A percentile compares a stretch with the other conserved stretches of the same genome.
These are phyloP conservation scores for Beauveria varroae DNA, from an alignment of 2,329 filamentous ascomycete genomes.

Conservation along the genomic window DNA sequence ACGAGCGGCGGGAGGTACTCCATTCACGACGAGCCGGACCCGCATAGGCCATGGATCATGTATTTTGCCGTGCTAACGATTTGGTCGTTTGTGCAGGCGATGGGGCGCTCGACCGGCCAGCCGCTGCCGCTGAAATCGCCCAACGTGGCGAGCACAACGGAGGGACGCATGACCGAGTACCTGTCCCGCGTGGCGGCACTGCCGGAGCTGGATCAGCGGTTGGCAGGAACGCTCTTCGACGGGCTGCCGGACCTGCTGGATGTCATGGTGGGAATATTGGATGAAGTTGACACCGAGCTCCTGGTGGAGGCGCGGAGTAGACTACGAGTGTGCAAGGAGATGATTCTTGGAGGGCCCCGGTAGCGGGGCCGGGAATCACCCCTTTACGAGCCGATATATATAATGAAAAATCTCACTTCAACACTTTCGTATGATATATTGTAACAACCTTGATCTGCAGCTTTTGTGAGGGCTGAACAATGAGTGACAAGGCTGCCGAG, in stretches of 20 bases:
- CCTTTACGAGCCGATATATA: no score
- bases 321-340: conserved; percentile 52
- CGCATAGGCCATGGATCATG: conserved; percentile 84
- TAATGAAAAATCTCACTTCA: no score
- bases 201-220: conserved; percentile 61
- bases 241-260: conserved; percentile 40
- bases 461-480: no score
- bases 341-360: conserved; percentile 12
- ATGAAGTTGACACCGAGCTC: conserved; percentile 53
- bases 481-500: no score
- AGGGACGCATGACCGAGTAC: conserved; percentile 33
- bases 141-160: conserved; percentile 27
- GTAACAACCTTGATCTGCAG: no score
- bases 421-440: no score
- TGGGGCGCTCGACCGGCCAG: conserved; percentile 50
- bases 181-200: conserved; percentile 60
- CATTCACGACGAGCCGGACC: conserved; percentile 68
- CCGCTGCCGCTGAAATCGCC: conserved; percentile 40
- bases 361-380: background rate
- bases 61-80: conserved; percentile 82
- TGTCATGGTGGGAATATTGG: conserved; percentile 33
- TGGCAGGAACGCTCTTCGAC: conserved; percentile 57
- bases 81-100: conserved; percentile 78
- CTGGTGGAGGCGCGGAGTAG: conserved; percentile 68
- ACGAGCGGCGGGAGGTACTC: conserved; percentile 45